phyloP scores from a whole-genome alignment of 495 filamentous ascomycete genomes.

The Oleoguttula mirabilis region DNA sequence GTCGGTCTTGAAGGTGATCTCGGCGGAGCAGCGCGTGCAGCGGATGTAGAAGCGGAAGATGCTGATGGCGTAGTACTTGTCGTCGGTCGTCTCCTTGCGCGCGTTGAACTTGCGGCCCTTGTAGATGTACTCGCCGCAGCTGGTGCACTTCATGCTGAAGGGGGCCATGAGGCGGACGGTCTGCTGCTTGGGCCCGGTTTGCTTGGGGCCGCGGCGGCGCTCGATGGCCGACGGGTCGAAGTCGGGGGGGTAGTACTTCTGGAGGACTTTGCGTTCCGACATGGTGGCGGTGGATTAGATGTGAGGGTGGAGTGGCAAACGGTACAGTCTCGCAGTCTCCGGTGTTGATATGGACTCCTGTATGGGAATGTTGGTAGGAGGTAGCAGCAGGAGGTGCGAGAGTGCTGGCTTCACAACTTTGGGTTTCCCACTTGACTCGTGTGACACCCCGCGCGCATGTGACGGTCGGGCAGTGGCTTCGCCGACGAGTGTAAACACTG shows the following conservation, averaged over 20 bases:
- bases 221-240: constrained; percentile 81
- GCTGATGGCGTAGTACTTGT: constrained; percentile 78
- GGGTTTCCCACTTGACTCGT: too few species aligned
- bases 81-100: constrained; percentile 83
- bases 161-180: constrained; percentile 95
- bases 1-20: constrained; percentile 87
- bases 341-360: not conserved
- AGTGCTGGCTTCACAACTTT: too few species aligned
- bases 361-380: too few species aligned
- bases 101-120: constrained; percentile 96
- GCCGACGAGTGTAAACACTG: not conserved
- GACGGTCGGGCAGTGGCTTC: too few species aligned
- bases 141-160: constrained; percentile 83
- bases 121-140: constrained; percentile 95
- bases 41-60: constrained; percentile 93
- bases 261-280: constrained; percentile 76
- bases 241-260: constrained; percentile 79
- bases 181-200: constrained; percentile 66
- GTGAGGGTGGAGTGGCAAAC: too few species aligned
- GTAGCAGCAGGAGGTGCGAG: too few species aligned
- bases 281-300: constrained; percentile 44
- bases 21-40: constrained; percentile 77
- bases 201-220: constrained; percentile 56
- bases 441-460: too few species aligned
- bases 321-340: not conserved